Evolutionary conservation across 345 rosid species (phyloP).

Genomic region (Melaleuca alternifolia): DNA sequence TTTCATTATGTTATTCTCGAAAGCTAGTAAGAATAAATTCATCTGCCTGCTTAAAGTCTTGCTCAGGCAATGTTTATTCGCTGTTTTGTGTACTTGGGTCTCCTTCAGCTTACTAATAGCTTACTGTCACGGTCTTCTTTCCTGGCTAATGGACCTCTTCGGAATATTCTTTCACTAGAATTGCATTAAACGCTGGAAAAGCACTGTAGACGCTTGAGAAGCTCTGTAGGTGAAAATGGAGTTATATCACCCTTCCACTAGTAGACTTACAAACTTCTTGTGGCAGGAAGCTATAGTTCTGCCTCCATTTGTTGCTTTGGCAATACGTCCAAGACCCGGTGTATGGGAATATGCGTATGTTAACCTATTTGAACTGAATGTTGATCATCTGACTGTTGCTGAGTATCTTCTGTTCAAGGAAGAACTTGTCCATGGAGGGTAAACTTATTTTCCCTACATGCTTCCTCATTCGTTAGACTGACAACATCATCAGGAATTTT

Average conservation of each 20-base stretch:
- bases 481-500: background rate
- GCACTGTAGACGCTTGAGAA: background rate
- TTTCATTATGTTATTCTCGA: background rate
- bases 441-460: background rate
- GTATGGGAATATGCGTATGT: slow-evolving; percentile 24
- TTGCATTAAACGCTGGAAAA: background rate
- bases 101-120: background rate
- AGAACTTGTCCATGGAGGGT: slow-evolving; percentile 21
- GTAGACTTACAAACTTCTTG: background rate
- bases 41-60: background rate
- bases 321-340: slow-evolving; percentile 23
- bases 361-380: slow-evolving; percentile 15
- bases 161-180: background rate
- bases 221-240: background rate
- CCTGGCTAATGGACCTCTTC: background rate
- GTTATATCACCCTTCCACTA: background rate
- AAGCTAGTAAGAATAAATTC: background rate
- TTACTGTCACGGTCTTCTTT: background rate
- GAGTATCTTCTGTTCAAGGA: slow-evolving; percentile 25
- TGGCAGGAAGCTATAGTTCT: slow-evolving; percentile 19
- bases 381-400: slow-evolving; percentile 14
- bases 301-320: slow-evolving; percentile 26
- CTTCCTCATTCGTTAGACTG: background rate
- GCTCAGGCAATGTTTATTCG: background rate
- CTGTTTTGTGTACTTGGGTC: background rate